These are phyloP conservation scores for Cadophora sp. DNA, from an alignment of 2,329 filamentous ascomycete genomes.

Conservation along the genomic window DNA sequence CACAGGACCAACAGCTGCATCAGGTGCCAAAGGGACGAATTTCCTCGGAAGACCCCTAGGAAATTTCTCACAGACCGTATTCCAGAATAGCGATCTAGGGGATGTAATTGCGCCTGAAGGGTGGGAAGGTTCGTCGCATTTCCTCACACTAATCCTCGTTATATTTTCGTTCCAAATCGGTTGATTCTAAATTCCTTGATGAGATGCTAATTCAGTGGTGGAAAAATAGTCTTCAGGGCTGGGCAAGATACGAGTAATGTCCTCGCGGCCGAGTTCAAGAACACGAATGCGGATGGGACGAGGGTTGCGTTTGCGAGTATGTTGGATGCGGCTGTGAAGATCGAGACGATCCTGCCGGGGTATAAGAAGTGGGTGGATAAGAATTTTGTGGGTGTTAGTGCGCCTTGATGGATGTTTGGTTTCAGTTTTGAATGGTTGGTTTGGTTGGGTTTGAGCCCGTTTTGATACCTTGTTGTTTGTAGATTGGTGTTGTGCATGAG, in stretches of 20 bases:
- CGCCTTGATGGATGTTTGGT: slow-evolving; percentile 2
- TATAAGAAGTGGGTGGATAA: slow-evolving; percentile 52
- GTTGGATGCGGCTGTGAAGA: slow-evolving; percentile 50
- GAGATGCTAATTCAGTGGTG: not conserved
- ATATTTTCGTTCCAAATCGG: not conserved
- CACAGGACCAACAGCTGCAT: slow-evolving; percentile 24
- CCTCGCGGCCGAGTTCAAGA: slow-evolving; percentile 52
- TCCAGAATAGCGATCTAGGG: slow-evolving; percentile 55
- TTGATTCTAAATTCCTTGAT: not conserved
- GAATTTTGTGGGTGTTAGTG: slow-evolving; percentile 42
- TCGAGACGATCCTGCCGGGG: slow-evolving; percentile 51
- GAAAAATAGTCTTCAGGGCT: not conserved
- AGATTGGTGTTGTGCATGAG: too few species aligned
- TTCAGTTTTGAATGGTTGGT: not conserved
- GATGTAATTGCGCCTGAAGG: slow-evolving; percentile 57
- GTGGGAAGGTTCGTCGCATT: slow-evolving; percentile 53
- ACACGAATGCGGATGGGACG: slow-evolving; percentile 55
- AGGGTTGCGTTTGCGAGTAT: slow-evolving; percentile 47
- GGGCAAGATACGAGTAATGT: slow-evolving; percentile 9
- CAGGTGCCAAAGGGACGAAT: slow-evolving; percentile 46
- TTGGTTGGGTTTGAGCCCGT: not conserved
- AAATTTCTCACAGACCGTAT: slow-evolving; percentile 56
- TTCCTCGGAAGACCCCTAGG: slow-evolving; percentile 61
- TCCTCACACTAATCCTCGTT: not conserved
- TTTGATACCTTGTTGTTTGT: not conserved